These are phyloP conservation scores for Cardamine resedifolia DNA, from an alignment of 345 rosid species.

Conservation along the genomic window DNA sequence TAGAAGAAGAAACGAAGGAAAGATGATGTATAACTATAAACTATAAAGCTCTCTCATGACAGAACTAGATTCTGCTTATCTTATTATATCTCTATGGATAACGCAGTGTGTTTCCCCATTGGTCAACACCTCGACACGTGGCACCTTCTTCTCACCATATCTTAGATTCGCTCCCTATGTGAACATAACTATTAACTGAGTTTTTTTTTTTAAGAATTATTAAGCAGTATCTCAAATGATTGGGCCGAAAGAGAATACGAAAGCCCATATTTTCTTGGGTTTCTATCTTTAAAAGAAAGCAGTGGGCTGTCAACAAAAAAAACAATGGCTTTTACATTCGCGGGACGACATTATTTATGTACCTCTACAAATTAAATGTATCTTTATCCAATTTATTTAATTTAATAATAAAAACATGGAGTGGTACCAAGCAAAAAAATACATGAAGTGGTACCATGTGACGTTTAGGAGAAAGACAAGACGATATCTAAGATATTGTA, in stretches of 20 bases:
- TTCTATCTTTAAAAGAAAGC: not conserved
- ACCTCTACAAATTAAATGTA: constrained; percentile 2
- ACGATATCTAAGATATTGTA: constrained; percentile 11
- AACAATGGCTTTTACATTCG: not conserved
- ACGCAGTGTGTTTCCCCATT: constrained; percentile 34
- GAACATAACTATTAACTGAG: not conserved
- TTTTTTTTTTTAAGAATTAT: too few relatives aligned
- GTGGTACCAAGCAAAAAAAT: constrained; percentile 10
- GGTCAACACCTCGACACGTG: constrained; percentile 33
- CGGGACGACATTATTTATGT: not conserved
- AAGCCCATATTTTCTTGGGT: not conserved
- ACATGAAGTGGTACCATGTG: constrained; percentile 36
- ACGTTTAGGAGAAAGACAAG: constrained; percentile 21
- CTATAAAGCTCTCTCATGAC: constrained; percentile 27
- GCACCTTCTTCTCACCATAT: constrained; percentile 29
- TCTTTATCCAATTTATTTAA: not conserved
- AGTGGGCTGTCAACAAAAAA: constrained; percentile 10
- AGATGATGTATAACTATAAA: constrained; percentile 26
- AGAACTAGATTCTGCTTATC: constrained; percentile 37
- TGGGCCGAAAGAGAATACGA: not conserved
- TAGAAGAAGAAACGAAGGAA: constrained; percentile 15
- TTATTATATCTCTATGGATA: constrained; percentile 38
- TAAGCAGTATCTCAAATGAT: not conserved
- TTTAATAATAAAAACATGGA: not conserved
- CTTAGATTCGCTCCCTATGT: constrained; percentile 19